Evolutionary conservation across 495 filamentous ascomycete genomes (phyloP).

Genomic region (Parachaetomium inaequale): DNA sequence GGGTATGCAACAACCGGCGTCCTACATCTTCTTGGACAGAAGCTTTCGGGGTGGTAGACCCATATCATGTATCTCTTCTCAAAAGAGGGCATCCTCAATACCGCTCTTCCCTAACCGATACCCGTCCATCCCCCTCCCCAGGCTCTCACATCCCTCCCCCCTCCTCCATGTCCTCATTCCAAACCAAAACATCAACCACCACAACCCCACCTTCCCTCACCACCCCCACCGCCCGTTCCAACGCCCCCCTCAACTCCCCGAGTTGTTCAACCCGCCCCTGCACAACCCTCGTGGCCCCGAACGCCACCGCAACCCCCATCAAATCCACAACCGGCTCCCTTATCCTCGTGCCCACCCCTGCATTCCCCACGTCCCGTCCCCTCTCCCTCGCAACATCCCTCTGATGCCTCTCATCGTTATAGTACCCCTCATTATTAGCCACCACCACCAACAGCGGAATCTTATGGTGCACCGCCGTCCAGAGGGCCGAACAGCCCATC

Average conservation of each 20-base stretch:
- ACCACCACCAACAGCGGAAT: slow-evolving; percentile 9
- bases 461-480: background rate
- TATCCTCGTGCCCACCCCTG: background rate
- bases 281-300: background rate
- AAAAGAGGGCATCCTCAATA: too few species aligned
- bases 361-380: background rate
- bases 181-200: slow-evolving; percentile 2
- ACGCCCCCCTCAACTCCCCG: background rate
- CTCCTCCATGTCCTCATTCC: background rate
- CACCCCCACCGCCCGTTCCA: background rate
- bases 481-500: slow-evolving; percentile 7
- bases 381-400: background rate
- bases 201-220: background rate
- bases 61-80: too few species aligned
- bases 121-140: too few species aligned
- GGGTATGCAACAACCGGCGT: background rate
- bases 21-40: background rate
- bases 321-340: background rate
- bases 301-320: background rate
- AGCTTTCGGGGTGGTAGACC: background rate
- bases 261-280: background rate
- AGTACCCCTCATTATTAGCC: background rate
- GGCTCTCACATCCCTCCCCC: background rate
- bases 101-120: too few species aligned
- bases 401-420: slow-evolving; percentile 2